These are phyloP conservation scores for Termitomyces sp. DNA, from an alignment of 768 basidiomycete species.

Conservation along the genomic window DNA sequence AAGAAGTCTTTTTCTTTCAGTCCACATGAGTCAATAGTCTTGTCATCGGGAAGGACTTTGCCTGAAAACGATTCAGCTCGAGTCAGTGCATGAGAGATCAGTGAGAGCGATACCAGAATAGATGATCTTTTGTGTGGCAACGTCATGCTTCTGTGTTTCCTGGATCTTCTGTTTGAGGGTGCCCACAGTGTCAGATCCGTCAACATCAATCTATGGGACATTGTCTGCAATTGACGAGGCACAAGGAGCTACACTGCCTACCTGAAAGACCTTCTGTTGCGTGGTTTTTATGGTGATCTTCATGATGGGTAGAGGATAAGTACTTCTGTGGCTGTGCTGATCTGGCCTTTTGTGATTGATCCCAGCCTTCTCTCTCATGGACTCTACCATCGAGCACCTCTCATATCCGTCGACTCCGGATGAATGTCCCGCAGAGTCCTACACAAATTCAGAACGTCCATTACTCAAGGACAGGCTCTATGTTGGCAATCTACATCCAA, in stretches of 20 bases:
- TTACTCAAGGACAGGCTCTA: slow-evolving; percentile 74
- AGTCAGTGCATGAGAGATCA: not conserved
- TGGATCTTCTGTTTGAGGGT: slow-evolving; percentile 82
- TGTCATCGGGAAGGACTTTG: slow-evolving; percentile 85
- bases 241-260: slow-evolving; percentile 23
- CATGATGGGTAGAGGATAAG: slow-evolving; percentile 39
- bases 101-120: slow-evolving; percentile 64
- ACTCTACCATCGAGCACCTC: slow-evolving; percentile 13
- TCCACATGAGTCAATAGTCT: slow-evolving; percentile 79
- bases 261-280: slow-evolving; percentile 87
- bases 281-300: slow-evolving; percentile 95
- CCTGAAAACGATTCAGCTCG: slow-evolving; percentile 38
- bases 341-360: not conserved
- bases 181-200: slow-evolving; percentile 67
- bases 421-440: slow-evolving; percentile 15
- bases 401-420: slow-evolving; percentile 16
- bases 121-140: slow-evolving; percentile 85
- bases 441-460: slow-evolving; percentile 21
- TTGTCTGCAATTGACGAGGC: not conserved
- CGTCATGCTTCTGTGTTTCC: slow-evolving; percentile 66
- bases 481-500: slow-evolving; percentile 82
- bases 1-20: slow-evolving; percentile 99
- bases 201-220: slow-evolving; percentile 63
- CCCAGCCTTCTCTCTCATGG: not conserved
- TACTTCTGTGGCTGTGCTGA: slow-evolving; percentile 5